Base-by-base conservation (phyloP, 2,329 filamentous ascomycete species). In the Cadophora sp. region DNA sequence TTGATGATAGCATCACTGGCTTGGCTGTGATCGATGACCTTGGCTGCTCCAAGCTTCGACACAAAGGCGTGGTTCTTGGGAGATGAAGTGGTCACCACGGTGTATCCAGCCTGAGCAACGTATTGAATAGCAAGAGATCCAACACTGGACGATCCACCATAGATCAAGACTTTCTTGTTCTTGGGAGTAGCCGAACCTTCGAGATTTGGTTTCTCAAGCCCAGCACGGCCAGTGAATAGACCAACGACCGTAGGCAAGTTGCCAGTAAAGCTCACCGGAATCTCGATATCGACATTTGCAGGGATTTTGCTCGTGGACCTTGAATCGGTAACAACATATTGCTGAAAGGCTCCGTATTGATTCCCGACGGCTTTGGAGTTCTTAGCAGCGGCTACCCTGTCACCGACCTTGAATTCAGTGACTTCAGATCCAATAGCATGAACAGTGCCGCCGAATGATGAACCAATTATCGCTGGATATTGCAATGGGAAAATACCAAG, bases 31-130 rank as follows among this genome's bases (percentile, higher is more conserved):
- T 78, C 76, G 56, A 79, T 68, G 22, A 77, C 66, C 9, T 70
- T 48, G 14, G 61, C 68, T 2, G 77, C 74, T 27, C 77, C 77
- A 3, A 79, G 72, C 6, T 66, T 68, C 27, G 73, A 69, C n/a
- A 80, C 77, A 40, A 73, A 73, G n/a, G 72, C 73, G 37, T 68
- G 64, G 67, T 80, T 76, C 34, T 71, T 68, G 0, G 75, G 70
- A 3, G 77, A 79, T 1, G 78, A 74, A 14, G 79, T 81, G 4
- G 78, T 78, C 46, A 79, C 65, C 48, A 80, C 78, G 0, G 74
- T 72, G 65, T 79, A 79, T 11, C 79, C 77, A 14, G 74, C 73
- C 24, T 72, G 67, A 1, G 63, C 66, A 19, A 73, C 73, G 62
- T 74, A 75, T 63, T 78, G 73, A 37, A 79, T 69, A 4, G 76